phyloP scores from a whole-genome alignment of 805 yeast genomes.

The Lipomyces yamadae region DNA sequence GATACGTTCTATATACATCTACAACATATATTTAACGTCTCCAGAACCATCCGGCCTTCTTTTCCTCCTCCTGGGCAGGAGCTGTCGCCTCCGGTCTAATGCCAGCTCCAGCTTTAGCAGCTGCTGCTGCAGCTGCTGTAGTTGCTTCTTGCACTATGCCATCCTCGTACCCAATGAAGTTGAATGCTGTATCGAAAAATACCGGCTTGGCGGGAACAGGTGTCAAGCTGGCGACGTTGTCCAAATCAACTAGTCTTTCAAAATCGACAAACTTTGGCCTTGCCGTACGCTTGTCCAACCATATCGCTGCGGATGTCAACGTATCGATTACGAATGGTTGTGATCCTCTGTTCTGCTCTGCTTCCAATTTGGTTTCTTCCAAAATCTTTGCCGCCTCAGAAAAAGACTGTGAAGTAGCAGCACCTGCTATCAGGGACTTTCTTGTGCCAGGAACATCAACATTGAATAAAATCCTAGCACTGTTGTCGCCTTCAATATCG shows the following conservation, averaged over 20 bases:
- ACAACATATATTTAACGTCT: conserved; percentile 12
- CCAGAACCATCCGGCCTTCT: conserved; percentile 36
- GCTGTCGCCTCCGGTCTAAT: neutral
- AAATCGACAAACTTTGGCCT: conserved; percentile 43
- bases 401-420: conserved; percentile 23
- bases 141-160: conserved; percentile 3
- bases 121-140: neutral
- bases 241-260: conserved; percentile 44
- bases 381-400: conserved; percentile 7
- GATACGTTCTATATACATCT: neutral
- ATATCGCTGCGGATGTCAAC: conserved; percentile 35
- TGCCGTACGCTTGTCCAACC: neutral
- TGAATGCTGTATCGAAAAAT: conserved; percentile 86
- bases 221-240: conserved; percentile 46
- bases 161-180: conserved; percentile 57
- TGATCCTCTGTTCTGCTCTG: conserved; percentile 16
- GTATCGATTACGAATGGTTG: conserved; percentile 52
- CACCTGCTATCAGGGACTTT: conserved; percentile 23
- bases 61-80: neutral
- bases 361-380: conserved; percentile 8
- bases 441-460: conserved; percentile 28
- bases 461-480: conserved; percentile 18
- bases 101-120: neutral
- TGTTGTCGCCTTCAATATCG: conserved; percentile 16
- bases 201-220: conserved; percentile 86